phyloP scores from a whole-genome alignment of 192 early-diverging fungal species.

The Coemansia sp. region DNA sequence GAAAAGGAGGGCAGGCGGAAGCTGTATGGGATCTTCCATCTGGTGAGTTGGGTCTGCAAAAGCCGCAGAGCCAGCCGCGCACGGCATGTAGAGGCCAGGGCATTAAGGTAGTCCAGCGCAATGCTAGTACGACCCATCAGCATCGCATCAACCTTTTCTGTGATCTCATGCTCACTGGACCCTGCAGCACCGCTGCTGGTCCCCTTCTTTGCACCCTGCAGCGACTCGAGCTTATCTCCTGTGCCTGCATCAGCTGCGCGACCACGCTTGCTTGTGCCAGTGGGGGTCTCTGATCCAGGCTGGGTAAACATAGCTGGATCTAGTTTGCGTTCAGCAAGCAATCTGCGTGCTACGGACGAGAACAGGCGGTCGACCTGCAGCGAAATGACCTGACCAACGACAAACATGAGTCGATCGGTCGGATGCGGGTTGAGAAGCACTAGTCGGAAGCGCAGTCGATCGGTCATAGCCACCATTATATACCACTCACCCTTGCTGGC shows the following conservation, averaged over 20 bases:
- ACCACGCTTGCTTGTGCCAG: slow-evolving; percentile 3
- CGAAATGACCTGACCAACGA: slow-evolving; percentile 36
- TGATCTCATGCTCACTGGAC: slow-evolving; percentile 31
- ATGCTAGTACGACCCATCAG: slow-evolving; percentile 44
- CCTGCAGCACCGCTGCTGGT: no score
- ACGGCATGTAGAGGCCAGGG: slow-evolving; percentile 37
- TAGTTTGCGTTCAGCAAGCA: slow-evolving; percentile 20
- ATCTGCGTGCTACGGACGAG: slow-evolving; percentile 39
- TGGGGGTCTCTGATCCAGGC: neutral
- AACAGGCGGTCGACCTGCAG: slow-evolving; percentile 48
- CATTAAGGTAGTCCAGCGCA: slow-evolving; percentile 46
- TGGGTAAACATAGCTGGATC: slow-evolving; percentile 3
- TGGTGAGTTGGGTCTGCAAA: slow-evolving; percentile 43
- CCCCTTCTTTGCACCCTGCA: neutral
- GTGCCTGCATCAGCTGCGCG: neutral
- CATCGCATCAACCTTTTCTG: slow-evolving; percentile 36
- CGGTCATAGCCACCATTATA: slow-evolving; percentile 48
- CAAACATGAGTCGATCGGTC: slow-evolving; percentile 22
- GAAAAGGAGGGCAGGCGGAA: slow-evolving; percentile 49
- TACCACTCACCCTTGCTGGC: slow-evolving; percentile 35
- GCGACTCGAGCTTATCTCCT: neutral
- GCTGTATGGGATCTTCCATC: slow-evolving; percentile 41
- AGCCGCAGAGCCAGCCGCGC: slow-evolving; percentile 44
- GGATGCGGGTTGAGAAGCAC: slow-evolving; percentile 36
- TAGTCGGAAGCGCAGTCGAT: slow-evolving; percentile 44